Conservation (phyloP, 2,329 filamentous ascomycete species). For the Fusarium protoensiforme region DNA sequence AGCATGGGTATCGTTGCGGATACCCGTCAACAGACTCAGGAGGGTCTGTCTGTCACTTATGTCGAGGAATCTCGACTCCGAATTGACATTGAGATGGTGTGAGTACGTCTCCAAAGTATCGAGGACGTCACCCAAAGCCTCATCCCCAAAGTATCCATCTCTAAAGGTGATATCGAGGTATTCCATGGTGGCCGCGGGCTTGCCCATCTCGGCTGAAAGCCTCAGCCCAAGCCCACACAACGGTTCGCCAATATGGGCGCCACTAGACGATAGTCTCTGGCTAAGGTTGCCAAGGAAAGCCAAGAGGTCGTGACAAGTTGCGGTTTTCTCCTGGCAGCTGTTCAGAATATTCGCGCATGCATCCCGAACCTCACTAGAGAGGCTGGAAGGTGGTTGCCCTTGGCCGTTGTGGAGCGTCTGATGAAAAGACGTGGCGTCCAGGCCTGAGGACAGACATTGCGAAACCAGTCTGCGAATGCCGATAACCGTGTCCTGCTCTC, state of each 20-base stretch:
- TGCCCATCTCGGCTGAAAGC: constrained; percentile 44
- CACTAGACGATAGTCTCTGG: constrained; percentile 45
- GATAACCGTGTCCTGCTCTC: constrained; percentile 38
- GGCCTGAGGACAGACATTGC: constrained; percentile 39
- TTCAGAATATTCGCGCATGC: constrained; percentile 37
- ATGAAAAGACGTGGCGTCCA: constrained; percentile 32
- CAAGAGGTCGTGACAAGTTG: constrained; percentile 40
- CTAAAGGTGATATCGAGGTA: constrained; percentile 41
- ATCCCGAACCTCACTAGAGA: constrained; percentile 38
- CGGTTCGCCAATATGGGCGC: constrained; percentile 36
- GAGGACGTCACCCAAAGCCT: constrained; percentile 34
- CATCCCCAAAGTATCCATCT: constrained; percentile 23
- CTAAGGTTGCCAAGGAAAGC: constrained; percentile 55
- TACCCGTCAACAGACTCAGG: constrained; percentile 45
- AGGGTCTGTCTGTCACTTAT: constrained; percentile 38
- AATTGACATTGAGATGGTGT: constrained; percentile 11
- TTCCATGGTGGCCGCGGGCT: constrained; percentile 34
- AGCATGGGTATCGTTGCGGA: constrained; percentile 34
- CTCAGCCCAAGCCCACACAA: constrained; percentile 47
- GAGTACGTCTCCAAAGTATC: constrained; percentile 33
- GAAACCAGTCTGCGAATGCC: constrained; percentile 47
- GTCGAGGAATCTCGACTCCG: constrained; percentile 2
- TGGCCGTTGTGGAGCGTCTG: background rate
- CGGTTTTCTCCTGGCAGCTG: background rate
- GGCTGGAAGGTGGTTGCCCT: background rate